These are phyloP conservation scores for Sparassis latifolia DNA, from an alignment of 1,284 basidiomycete genomes.

Conservation along the genomic window DNA sequence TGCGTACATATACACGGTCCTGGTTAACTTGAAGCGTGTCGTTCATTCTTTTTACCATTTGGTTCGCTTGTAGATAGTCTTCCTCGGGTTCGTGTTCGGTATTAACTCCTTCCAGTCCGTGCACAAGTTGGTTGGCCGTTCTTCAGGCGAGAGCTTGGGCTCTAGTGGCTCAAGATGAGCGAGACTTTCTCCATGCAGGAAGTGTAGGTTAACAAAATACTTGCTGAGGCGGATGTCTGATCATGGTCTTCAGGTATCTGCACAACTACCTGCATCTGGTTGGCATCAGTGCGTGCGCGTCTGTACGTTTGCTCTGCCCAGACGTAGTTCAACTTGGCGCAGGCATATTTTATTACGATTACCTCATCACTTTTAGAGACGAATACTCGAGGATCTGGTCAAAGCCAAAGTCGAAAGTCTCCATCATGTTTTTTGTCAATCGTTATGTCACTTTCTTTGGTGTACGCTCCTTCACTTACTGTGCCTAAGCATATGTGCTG, in stretches of 20 bases:
- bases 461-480: slow-evolving; percentile 9
- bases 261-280: slow-evolving; percentile 24
- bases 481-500: no score
- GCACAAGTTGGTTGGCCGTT: no score
- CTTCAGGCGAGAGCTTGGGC: no score
- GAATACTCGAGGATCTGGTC: slow-evolving; percentile 23
- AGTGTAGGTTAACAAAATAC: not conserved
- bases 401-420: slow-evolving; percentile 11
- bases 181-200: not conserved
- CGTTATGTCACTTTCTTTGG: slow-evolving; percentile 24
- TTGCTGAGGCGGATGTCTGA: not conserved
- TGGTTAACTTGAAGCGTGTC: no score
- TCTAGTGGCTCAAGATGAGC: slow-evolving; percentile 2
- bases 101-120: no score
- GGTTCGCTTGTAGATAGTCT: no score
- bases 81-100: no score
- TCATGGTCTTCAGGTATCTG: slow-evolving; percentile 11
- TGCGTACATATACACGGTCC: no score
- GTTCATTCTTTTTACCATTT: no score
- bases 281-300: slow-evolving; percentile 19
- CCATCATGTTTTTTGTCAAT: slow-evolving; percentile 20
- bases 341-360: slow-evolving; percentile 27
- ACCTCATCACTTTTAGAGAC: slow-evolving; percentile 19
- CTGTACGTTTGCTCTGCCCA: not conserved
- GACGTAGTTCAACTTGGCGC: not conserved